These are phyloP conservation scores for Pleurotus salmoneostramineus DNA, from an alignment of 768 basidiomycete species.

Conservation along the genomic window DNA sequence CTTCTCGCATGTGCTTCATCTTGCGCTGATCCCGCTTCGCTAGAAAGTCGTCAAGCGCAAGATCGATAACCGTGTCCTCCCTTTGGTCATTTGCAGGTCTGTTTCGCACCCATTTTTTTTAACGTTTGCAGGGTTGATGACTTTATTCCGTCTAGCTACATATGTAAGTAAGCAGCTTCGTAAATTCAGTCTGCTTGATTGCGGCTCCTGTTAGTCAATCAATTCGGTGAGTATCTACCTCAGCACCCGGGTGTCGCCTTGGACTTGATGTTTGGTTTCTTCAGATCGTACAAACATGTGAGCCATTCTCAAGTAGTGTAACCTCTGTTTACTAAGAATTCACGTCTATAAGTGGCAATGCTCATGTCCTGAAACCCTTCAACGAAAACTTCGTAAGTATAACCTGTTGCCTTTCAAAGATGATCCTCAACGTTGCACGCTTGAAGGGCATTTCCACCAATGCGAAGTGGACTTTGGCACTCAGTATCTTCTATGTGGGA, in stretches of 20 bases:
- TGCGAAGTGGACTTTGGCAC: conserved; percentile 51
- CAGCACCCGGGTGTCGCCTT: neutral
- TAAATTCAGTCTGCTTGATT: neutral
- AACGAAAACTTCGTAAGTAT: conserved; percentile 46
- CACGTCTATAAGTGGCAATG: conserved; percentile 41
- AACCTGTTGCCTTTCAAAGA: neutral
- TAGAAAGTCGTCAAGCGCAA: conserved; percentile 42
- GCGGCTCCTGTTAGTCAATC: conserved; percentile 33
- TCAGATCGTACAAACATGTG: conserved; percentile 58
- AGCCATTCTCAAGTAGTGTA: conserved; percentile 7
- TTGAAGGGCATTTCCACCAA: conserved; percentile 46
- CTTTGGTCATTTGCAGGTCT: conserved; percentile 46
- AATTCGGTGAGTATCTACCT: conserved; percentile 30
- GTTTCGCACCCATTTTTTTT: conserved; percentile 7
- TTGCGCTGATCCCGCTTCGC: neutral
- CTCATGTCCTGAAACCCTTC: conserved; percentile 47
- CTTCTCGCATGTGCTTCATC: neutral
- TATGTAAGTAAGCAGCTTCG: conserved; percentile 32
- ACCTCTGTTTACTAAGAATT: neutral
- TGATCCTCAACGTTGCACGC: neutral
- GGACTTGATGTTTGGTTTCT: neutral
- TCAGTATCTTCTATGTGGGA: conserved; percentile 59
- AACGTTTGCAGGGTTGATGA: neutral
- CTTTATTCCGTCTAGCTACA: conserved; percentile 27
- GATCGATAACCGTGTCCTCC: conserved; percentile 48